Evolutionary conservation across 2,329 filamentous ascomycete genomes (phyloP).

Genomic region (Stagonosporopsis chrysanthemi): DNA sequence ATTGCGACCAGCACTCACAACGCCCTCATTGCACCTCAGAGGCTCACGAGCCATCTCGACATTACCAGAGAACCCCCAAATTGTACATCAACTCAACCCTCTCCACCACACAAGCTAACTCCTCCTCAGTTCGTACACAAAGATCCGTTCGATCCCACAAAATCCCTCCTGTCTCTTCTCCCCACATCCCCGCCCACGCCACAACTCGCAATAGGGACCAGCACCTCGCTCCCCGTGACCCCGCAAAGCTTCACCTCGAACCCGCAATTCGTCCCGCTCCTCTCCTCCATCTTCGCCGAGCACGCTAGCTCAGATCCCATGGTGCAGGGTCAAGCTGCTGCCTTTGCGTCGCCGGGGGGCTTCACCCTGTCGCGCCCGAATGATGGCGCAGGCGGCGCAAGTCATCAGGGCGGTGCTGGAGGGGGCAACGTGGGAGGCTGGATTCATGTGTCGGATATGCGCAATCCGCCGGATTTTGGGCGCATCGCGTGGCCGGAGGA

Average conservation of each 20-base stretch:
- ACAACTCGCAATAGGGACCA: constrained; percentile 63
- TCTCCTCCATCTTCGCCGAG: constrained; percentile 63
- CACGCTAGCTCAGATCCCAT: constrained; percentile 64
- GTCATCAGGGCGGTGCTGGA: constrained; percentile 65
- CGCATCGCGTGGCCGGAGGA: constrained; percentile 72
- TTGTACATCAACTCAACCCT: constrained; percentile 35
- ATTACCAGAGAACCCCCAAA: constrained; percentile 54
- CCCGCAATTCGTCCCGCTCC: constrained; percentile 61
- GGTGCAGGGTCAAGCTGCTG: constrained; percentile 65
- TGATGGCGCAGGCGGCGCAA: constrained; percentile 63
- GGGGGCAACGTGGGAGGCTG: constrained; percentile 66
- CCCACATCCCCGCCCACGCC: constrained; percentile 61
- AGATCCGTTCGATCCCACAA: constrained; percentile 49
- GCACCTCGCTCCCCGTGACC: constrained; percentile 63
- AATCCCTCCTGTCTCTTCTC: constrained; percentile 63
- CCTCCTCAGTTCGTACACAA: constrained; percentile 58
- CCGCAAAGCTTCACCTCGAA: constrained; percentile 65
- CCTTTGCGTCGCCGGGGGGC: constrained; percentile 66
- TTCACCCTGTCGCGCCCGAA: constrained; percentile 56
- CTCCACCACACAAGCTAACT: constrained; percentile 7
- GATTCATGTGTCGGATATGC: constrained; percentile 68
- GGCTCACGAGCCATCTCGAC: constrained; percentile 47
- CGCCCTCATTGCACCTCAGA: constrained; percentile 30
- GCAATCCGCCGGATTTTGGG: constrained; percentile 68
- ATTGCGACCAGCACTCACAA: constrained; percentile 17